Conservation (phyloP, 2,329 filamentous ascomycete genomes). For the Exophiala aquamarina region DNA sequence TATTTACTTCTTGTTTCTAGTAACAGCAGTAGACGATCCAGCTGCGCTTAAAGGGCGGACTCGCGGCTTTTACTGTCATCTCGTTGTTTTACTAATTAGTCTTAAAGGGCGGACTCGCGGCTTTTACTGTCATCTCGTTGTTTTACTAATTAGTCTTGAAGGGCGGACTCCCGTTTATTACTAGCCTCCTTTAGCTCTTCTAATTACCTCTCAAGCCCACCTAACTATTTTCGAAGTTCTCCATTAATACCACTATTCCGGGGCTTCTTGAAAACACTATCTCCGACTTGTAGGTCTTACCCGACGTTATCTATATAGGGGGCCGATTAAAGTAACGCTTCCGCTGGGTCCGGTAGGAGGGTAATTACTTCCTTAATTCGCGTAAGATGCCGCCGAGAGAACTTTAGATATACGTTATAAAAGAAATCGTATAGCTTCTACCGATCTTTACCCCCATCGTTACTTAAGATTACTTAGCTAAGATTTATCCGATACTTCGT, state of each 20-base stretch:
- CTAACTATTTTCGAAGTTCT: slow-evolving; percentile 6
- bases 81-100: background rate
- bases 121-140: too few species aligned
- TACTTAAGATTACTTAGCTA: slow-evolving; percentile 1
- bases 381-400: slow-evolving; percentile 2
- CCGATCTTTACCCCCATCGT: background rate
- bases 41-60: too few species aligned
- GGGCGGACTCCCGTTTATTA: background rate
- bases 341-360: background rate
- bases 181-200: background rate
- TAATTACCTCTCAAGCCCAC: background rate
- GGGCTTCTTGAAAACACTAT: slow-evolving; percentile 6
- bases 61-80: too few species aligned
- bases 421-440: slow-evolving; percentile 7
- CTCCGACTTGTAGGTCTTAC: background rate
- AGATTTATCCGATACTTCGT: background rate
- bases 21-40: too few species aligned
- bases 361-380: slow-evolving; percentile 5
- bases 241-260: slow-evolving; percentile 2
- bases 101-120: too few species aligned
- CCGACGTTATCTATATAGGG: background rate
- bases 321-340: background rate
- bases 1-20: too few species aligned
- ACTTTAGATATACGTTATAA: slow-evolving; percentile 4
- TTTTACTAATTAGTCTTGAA: background rate